These are phyloP conservation scores for Chenopodium album DNA, from an alignment of 148 eudicot genomes.

Conservation along the genomic window DNA sequence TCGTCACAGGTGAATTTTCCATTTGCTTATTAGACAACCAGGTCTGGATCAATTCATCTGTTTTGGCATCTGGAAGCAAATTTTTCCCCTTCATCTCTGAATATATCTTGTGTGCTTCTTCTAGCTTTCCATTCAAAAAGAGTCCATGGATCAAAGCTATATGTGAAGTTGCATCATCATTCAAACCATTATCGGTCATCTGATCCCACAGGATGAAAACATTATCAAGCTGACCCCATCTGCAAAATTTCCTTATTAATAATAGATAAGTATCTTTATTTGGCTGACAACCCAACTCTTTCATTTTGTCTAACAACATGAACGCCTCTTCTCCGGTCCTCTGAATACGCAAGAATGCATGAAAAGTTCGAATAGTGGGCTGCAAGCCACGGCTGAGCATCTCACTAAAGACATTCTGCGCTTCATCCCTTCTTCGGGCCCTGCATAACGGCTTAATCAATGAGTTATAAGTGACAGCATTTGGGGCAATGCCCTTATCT, in stretches of 20 bases:
- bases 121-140: conserved; percentile 73
- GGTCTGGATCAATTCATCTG: conserved; percentile 64
- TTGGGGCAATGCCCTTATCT: conserved; percentile 58
- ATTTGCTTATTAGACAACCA: conserved; percentile 58
- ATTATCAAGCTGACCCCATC: conserved; percentile 63
- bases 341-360: conserved; percentile 61
- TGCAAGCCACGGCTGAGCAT: conserved; percentile 54
- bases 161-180: conserved; percentile 67
- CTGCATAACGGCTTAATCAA: conserved; percentile 76
- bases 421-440: conserved; percentile 51
- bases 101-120: conserved; percentile 67
- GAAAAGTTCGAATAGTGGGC: conserved; percentile 70
- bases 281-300: conserved; percentile 51
- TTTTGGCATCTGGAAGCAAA: conserved; percentile 59
- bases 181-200: conserved; percentile 59
- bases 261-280: conserved; percentile 68
- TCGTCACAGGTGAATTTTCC: conserved; percentile 29
- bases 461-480: conserved; percentile 74
- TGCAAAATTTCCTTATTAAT: conserved; percentile 74
- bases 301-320: conserved; percentile 66
- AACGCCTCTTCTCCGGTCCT: conserved; percentile 63
- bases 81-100: conserved; percentile 68
- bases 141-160: conserved; percentile 72
- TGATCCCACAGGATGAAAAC: conserved; percentile 68
- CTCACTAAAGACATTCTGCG: conserved; percentile 48